Base-by-base conservation (phyloP, 2,329 filamentous ascomycete genomes). In the Bipolaris cookei region DNA sequence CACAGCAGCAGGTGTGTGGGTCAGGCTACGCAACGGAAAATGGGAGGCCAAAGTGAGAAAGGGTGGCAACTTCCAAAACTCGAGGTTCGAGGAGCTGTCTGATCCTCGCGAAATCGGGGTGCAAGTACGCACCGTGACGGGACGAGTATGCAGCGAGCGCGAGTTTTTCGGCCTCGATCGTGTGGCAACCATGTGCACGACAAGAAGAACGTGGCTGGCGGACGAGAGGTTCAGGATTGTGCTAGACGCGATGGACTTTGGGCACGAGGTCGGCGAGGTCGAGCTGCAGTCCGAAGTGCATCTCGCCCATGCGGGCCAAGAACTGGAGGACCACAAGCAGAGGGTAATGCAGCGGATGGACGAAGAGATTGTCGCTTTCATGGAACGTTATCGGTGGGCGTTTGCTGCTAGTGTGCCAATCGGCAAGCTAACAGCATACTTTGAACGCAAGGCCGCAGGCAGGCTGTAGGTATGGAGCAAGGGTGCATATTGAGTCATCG, bases 241-340 rank as follows among this genome's bases (percentile, higher is more conserved):
- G 41, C 35, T 58, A 21, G 58, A 58, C 34, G 37, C 42, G 4
- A 58, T 55, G 43, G 55, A 61, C 41, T 77, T 76, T 62, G 70
- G 70, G 7, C 72, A 75, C 51, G 41, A 42, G 21, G 71, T 76
- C 18, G 73, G 71, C 10, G 73, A 76, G 61, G 69, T 76, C 11
- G 71, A 74, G 54, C 55, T 77, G 43, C 69, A 76, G 35, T 56
- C 56, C 43, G 45, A 59, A 50, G 42, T 50, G 35, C 47, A 41
- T 50, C 47, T 50, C 23, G 23, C 47, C 16, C 16, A 50, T 41
- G 41, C 35, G 2, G 35, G 35, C 16, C 35, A 62, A 41, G 34
- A 23, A 20, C 32, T 51, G 3, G 49, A 54, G 51, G 32, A 54
- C 42, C 32, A 62, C 23, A 59, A 57, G 46, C 52, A 55, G 39